phyloP scores from a whole-genome alignment of 2,329 filamentous ascomycete genomes.

The Trichoderma breve region DNA sequence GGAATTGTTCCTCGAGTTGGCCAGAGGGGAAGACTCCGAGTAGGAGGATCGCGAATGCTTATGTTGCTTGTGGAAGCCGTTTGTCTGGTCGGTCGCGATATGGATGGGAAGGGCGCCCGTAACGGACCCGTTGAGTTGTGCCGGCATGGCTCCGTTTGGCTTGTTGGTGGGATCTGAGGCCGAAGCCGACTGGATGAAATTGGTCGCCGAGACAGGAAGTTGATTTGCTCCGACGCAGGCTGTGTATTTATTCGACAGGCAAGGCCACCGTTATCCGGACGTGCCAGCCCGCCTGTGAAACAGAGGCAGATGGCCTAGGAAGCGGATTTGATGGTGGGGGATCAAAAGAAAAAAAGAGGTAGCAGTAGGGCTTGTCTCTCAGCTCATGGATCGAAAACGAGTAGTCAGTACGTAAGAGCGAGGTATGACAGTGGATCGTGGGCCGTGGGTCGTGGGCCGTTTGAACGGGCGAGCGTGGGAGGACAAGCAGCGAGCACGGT shows the following conservation, averaged over 20 bases:
- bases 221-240: constrained; percentile 5
- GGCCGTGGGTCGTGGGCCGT: constrained; percentile 25
- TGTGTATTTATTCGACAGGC: constrained; percentile 25
- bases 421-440: constrained; percentile 31
- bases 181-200: constrained; percentile 13
- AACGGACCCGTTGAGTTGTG: constrained; percentile 40
- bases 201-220: constrained; percentile 10
- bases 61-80: constrained; percentile 45
- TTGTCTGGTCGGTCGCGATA: constrained; percentile 37
- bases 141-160: constrained; percentile 36
- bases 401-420: constrained; percentile 37
- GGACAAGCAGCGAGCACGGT: constrained; percentile 4
- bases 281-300: constrained; percentile 25
- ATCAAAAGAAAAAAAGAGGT: neutral
- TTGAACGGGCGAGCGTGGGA: neutral
- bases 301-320: constrained; percentile 14
- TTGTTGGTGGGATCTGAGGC: constrained; percentile 18
- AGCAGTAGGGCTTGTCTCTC: constrained; percentile 21
- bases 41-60: constrained; percentile 63
- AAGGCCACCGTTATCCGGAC: constrained; percentile 29
- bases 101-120: constrained; percentile 40
- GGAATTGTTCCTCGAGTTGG: constrained; percentile 56
- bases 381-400: constrained; percentile 21
- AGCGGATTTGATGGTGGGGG: constrained; percentile 19
- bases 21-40: constrained; percentile 57